Percentiles rank a stretch among this genome's conserved stretches.
Evolutionary conservation across 2,329 filamentous ascomycete genomes (phyloP).

Genomic region (Venturiaceae sp.): DNA sequence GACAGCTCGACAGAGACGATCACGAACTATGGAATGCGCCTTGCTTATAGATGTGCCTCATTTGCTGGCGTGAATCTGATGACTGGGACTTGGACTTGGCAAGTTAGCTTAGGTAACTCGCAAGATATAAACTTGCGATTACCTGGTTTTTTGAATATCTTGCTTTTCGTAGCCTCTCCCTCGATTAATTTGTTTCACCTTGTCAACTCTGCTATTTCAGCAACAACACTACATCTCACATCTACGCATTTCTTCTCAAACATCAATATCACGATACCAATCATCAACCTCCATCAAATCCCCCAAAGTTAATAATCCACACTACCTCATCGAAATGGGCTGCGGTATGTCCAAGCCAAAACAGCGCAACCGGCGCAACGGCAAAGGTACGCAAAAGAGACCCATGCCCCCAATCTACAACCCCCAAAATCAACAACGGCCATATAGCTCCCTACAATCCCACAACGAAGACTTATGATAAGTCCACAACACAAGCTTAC

Average conservation of each 20-base stretch:
- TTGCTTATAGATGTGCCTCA: neutral
- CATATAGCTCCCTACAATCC: too few relatives aligned
- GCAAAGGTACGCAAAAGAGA: neutral
- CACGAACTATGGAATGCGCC: neutral
- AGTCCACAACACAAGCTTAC: neutral
- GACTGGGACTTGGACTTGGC: neutral
- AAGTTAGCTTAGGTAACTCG: neutral
- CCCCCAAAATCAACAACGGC: neutral
- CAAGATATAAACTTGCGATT: neutral
- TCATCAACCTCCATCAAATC: neutral
- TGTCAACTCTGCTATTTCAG: too few relatives aligned
- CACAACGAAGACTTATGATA: neutral
- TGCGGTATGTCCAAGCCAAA: neutral
- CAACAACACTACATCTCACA: neutral
- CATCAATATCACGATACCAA: neutral
- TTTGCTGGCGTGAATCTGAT: neutral
- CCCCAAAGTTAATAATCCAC: neutral
- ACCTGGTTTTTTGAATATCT: neutral
- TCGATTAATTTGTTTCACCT: too few relatives aligned
- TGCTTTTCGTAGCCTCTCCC: neutral
- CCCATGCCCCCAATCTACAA: neutral
- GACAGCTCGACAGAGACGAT: neutral
- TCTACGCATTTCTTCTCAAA: too few relatives aligned
- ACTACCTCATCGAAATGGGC: neutral
- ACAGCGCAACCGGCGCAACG: neutral